These are phyloP conservation scores for Dryas octopetala DNA, from an alignment of 306 rosid genomes.

Conservation along the genomic window DNA sequence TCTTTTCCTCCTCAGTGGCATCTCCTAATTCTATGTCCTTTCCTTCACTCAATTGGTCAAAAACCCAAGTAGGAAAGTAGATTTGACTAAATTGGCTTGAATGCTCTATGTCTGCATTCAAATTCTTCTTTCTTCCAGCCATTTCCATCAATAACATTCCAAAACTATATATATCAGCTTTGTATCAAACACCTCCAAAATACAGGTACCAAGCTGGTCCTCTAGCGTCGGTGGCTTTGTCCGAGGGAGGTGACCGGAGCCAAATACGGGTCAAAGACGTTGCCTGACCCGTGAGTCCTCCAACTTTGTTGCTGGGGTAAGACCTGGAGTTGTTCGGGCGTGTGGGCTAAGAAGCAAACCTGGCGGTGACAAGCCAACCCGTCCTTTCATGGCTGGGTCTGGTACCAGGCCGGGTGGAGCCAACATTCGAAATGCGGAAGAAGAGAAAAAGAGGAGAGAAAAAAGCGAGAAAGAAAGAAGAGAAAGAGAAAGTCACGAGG, in stretches of 20 bases:
- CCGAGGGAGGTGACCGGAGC: no score
- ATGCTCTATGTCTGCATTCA: not conserved
- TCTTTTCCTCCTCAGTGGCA: not conserved
- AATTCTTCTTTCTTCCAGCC: no score
- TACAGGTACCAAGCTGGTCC: no score
- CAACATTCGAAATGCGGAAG: conserved; percentile 62
- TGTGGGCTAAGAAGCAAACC: conserved; percentile 90
- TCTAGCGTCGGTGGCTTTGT: no score
- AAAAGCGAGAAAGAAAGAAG: no score
- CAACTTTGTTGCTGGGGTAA: conserved; percentile 32
- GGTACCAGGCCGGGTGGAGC: conserved; percentile 88
- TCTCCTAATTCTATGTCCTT: not conserved
- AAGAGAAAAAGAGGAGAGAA: no score
- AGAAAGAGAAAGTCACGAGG: no score
- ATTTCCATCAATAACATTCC: no score
- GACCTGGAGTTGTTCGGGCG: conserved; percentile 66
- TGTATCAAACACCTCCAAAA: no score
- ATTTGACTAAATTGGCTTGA: not conserved
- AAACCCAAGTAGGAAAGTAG: not conserved
- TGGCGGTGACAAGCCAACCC: conserved; percentile 64
- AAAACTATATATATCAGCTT: no score
- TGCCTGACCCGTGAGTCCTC: conserved; percentile 19
- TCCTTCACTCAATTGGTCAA: not conserved
- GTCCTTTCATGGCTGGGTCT: conserved; percentile 90
- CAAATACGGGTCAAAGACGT: conserved; percentile 19